Evolutionary conservation across 176 grass and related monocot genomes (phyloP), one percentile per base, ranked within the genome.

Genomic region (Oryza brachyantha): DNA sequence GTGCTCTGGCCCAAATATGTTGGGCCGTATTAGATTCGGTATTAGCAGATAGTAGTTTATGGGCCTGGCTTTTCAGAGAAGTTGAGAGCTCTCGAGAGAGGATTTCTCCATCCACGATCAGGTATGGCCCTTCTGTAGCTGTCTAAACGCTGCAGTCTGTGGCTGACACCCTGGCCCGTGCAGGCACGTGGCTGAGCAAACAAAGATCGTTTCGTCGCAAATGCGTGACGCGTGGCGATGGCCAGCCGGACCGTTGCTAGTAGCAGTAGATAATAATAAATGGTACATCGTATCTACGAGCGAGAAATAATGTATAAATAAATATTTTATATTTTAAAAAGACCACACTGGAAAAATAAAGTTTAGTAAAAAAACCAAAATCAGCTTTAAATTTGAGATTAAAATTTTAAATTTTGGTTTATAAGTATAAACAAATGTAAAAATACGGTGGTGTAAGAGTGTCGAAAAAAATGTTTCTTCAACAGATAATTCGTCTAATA

Each of bases 191-290:
- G 48, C 48, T 21, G 16, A 52, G 48, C 1, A 21, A 52, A 52
- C 17, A 52, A n/a, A 50, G 8, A 2, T 43, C 5, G 46, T 5
- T 50, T 21, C 14, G 21, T 50, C 17, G 4, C 19, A 55, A 55
- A 4, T 59, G 32, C 28, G 7, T 36, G 72, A 11, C 6, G 19
- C 17, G 48, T n/a, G 19, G 48, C 43, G 43, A 52, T 52, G 19
- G 48, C 48, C 0, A 1, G 45, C 7, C 16, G 45, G n/a, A 8
- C n/a, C 17, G 16, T 14, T 50, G 16, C 16, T 50, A 50, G 5
- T 3, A 7, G 17, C 40, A 6, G 68, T 62, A 64, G 61, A 73
- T 68, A 78, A 74, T n/a, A n/a, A n/a, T n/a, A n/a, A n/a, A n/a
- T n/a, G n/a, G n/a, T n/a, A n/a, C n/a, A n/a, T n/a, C n/a, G n/a